These are phyloP conservation scores for Plasmodium yoelii DNA, from an alignment of 169 alveolate genomes.

Conservation along the genomic window DNA sequence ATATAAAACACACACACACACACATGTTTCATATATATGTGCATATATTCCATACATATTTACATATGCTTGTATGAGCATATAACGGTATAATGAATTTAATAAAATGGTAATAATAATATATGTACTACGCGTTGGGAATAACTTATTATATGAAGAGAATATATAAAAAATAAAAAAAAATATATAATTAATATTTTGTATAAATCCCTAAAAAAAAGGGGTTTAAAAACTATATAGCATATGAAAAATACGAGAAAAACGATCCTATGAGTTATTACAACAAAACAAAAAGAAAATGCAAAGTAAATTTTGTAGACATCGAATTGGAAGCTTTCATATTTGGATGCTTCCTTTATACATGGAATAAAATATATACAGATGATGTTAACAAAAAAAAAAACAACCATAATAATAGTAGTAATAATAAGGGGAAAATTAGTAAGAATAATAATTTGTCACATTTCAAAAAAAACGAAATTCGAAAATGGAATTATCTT, in stretches of 20 bases:
- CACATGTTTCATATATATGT: too few species aligned
- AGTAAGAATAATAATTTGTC: background rate
- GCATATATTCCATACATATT: too few species aligned
- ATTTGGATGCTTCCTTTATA: constrained; percentile 70
- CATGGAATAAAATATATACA: constrained; percentile 50
- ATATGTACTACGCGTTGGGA: background rate
- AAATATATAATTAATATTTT: background rate
- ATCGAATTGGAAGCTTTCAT: constrained; percentile 72
- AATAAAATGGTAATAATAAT: too few species aligned
- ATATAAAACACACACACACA: too few species aligned
- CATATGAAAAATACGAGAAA: constrained; percentile 3
- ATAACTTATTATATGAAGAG: background rate
- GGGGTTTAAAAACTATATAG: background rate
- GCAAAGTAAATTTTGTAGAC: constrained; percentile 50
- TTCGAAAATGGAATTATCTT: too few species aligned
- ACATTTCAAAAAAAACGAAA: too few species aligned
- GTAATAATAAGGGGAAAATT: background rate
- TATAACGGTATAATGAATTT: too few species aligned
- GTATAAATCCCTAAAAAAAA: too few species aligned
- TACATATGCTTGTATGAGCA: too few species aligned
- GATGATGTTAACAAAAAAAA: constrained; percentile 25
- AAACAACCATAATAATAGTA: constrained; percentile 9
- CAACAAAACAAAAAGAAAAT: constrained; percentile 39
- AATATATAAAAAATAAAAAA: background rate
- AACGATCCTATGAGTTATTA: constrained; percentile 15